Conservation (phyloP, 305 asterid species). For the Coffea humblotiana region DNA sequence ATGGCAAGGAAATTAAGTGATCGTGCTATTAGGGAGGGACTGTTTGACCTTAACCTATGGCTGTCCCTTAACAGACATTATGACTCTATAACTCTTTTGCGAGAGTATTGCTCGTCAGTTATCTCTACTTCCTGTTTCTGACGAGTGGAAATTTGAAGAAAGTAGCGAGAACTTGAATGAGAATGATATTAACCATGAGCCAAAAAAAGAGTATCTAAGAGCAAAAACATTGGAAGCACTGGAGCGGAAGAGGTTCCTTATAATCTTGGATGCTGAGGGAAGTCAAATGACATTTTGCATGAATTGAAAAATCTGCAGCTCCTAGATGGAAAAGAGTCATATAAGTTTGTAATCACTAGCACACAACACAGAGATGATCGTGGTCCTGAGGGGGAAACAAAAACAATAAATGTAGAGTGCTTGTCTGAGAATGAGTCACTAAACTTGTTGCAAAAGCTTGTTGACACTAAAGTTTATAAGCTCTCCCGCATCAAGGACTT, state of each 20-base stretch:
- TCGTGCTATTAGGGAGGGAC: conserved; percentile 16
- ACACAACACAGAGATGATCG: not conserved
- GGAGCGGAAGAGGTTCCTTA: conserved; percentile 27
- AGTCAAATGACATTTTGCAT: not conserved
- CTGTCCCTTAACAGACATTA: conserved; percentile 18
- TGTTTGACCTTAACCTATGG: conserved; percentile 35
- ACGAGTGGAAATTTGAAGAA: conserved; percentile 1
- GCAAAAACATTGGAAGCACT: not conserved
- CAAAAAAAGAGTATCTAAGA: not conserved
- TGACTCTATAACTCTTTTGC: conserved; percentile 5
- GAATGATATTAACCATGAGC: conserved; percentile 2
- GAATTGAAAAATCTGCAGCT: not conserved
- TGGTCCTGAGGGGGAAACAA: not conserved
- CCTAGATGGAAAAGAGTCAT: not conserved
- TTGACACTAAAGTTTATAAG: not conserved
- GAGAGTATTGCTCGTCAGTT: conserved; percentile 33
- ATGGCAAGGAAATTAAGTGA: conserved; percentile 34
- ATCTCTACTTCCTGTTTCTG: conserved; percentile 8
- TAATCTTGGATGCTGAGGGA: conserved; percentile 24
- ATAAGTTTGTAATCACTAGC: conserved; percentile 16
- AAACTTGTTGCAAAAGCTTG: not conserved
- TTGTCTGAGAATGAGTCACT: conserved; percentile 18
- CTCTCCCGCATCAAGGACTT: not conserved
- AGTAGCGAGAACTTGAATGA: not conserved
- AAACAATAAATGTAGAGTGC: conserved; percentile 18